Evolutionary conservation across 2,329 filamentous ascomycete species (phyloP).

Genomic region (Neophaeococcomyces mojaviensis): DNA sequence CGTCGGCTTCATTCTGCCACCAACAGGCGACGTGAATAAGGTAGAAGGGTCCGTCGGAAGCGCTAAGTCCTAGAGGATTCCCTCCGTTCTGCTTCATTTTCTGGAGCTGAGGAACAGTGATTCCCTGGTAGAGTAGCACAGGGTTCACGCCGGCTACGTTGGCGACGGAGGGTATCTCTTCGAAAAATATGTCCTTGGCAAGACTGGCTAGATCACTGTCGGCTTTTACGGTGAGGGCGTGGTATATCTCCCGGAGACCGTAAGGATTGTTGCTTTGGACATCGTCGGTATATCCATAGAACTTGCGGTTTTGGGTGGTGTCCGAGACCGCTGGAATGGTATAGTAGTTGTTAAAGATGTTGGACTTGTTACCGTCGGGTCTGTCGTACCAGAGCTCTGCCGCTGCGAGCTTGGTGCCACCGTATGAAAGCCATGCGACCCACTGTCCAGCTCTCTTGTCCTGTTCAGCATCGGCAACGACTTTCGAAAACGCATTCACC

Average conservation of each 20-base stretch:
- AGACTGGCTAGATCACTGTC: background rate
- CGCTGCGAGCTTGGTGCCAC: background rate
- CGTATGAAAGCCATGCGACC: background rate
- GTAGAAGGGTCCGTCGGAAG: no score
- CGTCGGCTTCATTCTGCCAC: no score
- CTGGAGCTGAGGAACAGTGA: background rate
- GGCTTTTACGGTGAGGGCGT: conserved; percentile 1
- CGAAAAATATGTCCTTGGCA: conserved; percentile 2
- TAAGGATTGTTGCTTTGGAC: background rate
- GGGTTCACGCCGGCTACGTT: conserved; percentile 3
- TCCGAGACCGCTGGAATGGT: background rate
- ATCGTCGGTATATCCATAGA: background rate
- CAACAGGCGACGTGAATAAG: no score
- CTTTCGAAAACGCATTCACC: no score
- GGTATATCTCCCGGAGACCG: background rate
- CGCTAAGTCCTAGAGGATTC: conserved; percentile 3
- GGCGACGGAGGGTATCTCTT: background rate
- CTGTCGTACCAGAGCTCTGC: no score
- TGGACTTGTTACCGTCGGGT: no score
- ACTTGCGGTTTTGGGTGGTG: background rate
- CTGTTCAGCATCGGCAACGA: no score
- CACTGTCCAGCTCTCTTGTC: no score
- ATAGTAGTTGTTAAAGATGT: background rate
- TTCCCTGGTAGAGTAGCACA: background rate
- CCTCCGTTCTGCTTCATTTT: conserved; percentile 2